A percentile compares a stretch with the other conserved stretches of the same genome.
Evolutionary conservation across 495 filamentous ascomycete genomes (phyloP).

Genomic region (Durotheca rogersii): DNA sequence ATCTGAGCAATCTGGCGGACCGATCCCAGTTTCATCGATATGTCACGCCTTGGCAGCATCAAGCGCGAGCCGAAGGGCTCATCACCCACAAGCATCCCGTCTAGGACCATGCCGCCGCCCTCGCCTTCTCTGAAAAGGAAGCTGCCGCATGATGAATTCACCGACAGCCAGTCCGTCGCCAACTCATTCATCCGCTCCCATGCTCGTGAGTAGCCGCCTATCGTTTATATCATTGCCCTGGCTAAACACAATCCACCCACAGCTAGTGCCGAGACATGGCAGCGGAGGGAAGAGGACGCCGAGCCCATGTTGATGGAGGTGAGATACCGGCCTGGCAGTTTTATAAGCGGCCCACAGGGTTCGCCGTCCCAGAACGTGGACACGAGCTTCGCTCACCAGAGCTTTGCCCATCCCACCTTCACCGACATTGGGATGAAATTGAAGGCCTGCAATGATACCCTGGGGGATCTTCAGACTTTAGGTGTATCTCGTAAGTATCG

Average conservation of each 20-base stretch:
- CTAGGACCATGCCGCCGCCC: constrained; percentile 30
- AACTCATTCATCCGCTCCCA: constrained; percentile 25
- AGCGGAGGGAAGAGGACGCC: constrained; percentile 24
- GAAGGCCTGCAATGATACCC: constrained; percentile 49
- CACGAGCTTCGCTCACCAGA: constrained; percentile 31
- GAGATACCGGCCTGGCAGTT: constrained; percentile 15
- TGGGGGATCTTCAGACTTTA: constrained; percentile 47
- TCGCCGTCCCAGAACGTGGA: constrained; percentile 32
- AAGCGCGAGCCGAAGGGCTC: constrained; percentile 21
- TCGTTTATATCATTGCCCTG: not conserved
- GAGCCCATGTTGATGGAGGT: constrained; percentile 34
- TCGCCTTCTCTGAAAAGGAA: constrained; percentile 17
- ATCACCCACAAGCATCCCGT: constrained; percentile 8
- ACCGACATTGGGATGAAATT: constrained; percentile 46
- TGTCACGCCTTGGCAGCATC: constrained; percentile 2
- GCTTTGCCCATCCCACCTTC: constrained; percentile 39
- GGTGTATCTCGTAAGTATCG: constrained; percentile 44
- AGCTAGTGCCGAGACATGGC: constrained; percentile 32
- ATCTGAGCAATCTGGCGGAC: not conserved
- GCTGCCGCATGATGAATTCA: not conserved
- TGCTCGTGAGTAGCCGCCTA: constrained; percentile 30
- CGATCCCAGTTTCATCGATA: not conserved
- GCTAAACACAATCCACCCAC: constrained; percentile 3
- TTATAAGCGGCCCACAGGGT: constrained; percentile 5
- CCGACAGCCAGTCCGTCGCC: constrained; percentile 17